Evolutionary conservation across 2,329 filamentous ascomycete species (phyloP), one percentile per base, ranked within the genome.

Genomic region (Aspergillus glaucus): DNA sequence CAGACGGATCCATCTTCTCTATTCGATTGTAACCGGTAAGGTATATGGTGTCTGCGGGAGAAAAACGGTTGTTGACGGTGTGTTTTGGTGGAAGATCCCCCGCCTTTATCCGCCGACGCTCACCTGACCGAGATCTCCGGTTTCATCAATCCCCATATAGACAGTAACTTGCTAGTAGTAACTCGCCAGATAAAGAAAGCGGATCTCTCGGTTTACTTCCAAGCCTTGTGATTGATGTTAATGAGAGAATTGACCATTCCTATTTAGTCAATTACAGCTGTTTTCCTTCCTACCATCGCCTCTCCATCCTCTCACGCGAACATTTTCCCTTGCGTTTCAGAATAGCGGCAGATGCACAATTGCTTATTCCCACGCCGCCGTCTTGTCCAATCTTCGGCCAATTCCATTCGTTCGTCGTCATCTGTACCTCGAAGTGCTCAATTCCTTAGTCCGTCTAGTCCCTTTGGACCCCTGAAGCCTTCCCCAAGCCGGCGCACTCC

Each of bases 291-390:
- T 21, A 15, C 1, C 21, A 40, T 17, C 17, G 37, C 15, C 17
- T 37, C n/a, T 37, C 34, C 10, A 30, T 30, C 10, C 26, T 30
- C 26, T 12, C 34, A 36, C 34, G 34, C 14, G 6, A n/a, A n/a
- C 34, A 17, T n/a, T 15, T 36, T 36, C 34, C 34, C 34, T 17
- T 36, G 34, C 34, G 8, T 36, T 17, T 36, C 26, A 30, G 26
- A 30, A n/a, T 6, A 36, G 14, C 37, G 17, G 63, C 66, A 65
- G 60, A 71, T 71, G 68, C 67, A 59, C 59, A 57, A 62, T 55
- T 54, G 61, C 50, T 55, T 50, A 26, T 50, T 57, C 22, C 43
- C 62, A 44, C 55, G 61, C 52, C 65, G 60, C 54, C 62, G 64
- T 57, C 58, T 65, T 53, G 48, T 62, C 47, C 49, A 56, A 50